Evolutionary conservation across 2,329 filamentous ascomycete species (phyloP).

Genomic region (Cephalotrichum gorgonifer): DNA sequence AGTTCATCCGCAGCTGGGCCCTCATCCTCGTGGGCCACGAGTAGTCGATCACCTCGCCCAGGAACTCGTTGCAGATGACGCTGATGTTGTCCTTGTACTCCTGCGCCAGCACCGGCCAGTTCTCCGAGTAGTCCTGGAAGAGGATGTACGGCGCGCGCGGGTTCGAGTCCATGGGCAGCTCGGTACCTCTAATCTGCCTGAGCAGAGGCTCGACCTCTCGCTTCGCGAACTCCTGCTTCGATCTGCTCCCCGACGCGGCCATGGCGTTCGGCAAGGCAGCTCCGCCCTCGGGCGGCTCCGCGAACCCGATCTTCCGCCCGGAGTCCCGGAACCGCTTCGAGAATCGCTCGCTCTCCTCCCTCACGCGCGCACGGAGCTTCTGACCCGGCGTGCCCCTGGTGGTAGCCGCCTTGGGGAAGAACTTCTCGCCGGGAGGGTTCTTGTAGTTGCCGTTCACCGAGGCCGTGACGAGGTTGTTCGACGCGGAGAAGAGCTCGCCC

Average conservation of each 20-base stretch:
- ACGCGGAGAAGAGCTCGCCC: slow-evolving; percentile 40
- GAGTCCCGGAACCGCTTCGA: slow-evolving; percentile 36
- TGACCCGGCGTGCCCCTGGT: slow-evolving; percentile 39
- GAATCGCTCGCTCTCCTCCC: slow-evolving; percentile 41
- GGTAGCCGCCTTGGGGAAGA: slow-evolving; percentile 38
- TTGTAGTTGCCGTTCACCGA: slow-evolving; percentile 45
- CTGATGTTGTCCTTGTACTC: slow-evolving; percentile 44
- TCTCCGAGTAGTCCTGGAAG: slow-evolving; percentile 41
- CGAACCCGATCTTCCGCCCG: slow-evolving; percentile 37
- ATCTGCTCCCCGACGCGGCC: slow-evolving; percentile 20
- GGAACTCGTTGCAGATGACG: slow-evolving; percentile 43
- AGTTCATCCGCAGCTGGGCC: slow-evolving; percentile 36
- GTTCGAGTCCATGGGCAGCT: slow-evolving; percentile 41
- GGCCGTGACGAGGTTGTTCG: slow-evolving; percentile 42
- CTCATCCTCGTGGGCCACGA: slow-evolving; percentile 41
- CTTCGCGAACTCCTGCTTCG: slow-evolving; percentile 36
- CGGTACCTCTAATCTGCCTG: slow-evolving; percentile 39
- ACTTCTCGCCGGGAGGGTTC: slow-evolving; percentile 39
- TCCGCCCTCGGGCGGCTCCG: slow-evolving; percentile 10
- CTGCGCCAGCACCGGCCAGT: slow-evolving; percentile 40
- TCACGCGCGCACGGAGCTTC: slow-evolving; percentile 38
- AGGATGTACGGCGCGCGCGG: slow-evolving; percentile 42
- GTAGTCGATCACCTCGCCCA: slow-evolving; percentile 38
- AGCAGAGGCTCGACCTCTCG: slow-evolving; percentile 38
- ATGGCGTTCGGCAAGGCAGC: slow-evolving; percentile 14